Evolutionary conservation across 208 protist species (phyloP), one percentile per base, ranked within the genome.

Genomic region (Trypanosoma mega): DNA sequence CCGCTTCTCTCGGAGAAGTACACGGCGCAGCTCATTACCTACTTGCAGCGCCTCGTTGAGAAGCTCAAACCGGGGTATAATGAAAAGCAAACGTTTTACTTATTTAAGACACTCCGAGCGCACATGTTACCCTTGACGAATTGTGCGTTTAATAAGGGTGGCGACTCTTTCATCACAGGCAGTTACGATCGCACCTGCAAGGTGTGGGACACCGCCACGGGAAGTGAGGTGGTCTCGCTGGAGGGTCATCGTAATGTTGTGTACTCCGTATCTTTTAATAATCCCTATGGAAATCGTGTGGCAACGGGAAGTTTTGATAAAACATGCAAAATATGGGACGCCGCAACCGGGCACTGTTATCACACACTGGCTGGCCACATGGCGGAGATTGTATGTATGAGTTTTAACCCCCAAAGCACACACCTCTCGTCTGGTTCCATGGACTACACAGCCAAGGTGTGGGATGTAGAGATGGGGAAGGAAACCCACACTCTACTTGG

Each of bases 81-180:
- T 43, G 64, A 65, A 0, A 87, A 81, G 31, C 82, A 91, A 60
- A 92, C 82, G 44, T 98, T 98, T 65, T 96, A 92, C 50, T 84
- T 98, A 18, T 97, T 96, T 75, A 96, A 98, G 68, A 93, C 92
- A 20, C 80, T 98, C n/a, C 79, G 87, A 2, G 94, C 92, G 9
- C 97, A 98, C 79, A 92, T 98, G 76, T 80, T 98, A 18, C 97
- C 97, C 9, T 74, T 98, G 43, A 98, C 97, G 20, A 98, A 98
- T 82, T 98, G 96, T 66, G 96, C 93, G 29, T 98, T 98, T 79
- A 98, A 98, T 85, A 98, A 98, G 65, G 78, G 72, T 20, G 96
- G 96, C 18, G 82, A 93, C 18, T 88, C 87, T 57, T 98, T 99
- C 36, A 93, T 98, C 50, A 98, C 96, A 0, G 94, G 94, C 3